Conservation (phyloP, 1,139 yeast genomes). For the Komagataea norvegica region DNA sequence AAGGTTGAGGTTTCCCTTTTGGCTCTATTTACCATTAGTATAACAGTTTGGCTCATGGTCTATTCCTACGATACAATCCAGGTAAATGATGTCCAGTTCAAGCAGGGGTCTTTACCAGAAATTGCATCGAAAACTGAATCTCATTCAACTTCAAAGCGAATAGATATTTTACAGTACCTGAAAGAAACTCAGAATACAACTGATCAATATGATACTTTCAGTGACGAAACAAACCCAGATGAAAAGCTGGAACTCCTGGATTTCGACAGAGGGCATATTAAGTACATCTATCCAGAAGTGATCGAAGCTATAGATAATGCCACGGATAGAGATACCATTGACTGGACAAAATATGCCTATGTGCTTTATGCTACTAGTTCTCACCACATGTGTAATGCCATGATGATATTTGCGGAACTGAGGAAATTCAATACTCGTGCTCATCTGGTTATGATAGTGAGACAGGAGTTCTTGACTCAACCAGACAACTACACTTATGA, state of each 20-base stretch:
- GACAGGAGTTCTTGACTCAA: constrained; percentile 23
- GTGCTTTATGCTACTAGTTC: constrained; percentile 44
- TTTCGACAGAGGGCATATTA: constrained; percentile 19
- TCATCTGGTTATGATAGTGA: constrained; percentile 34
- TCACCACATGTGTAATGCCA: constrained; percentile 39
- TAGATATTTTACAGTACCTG: no score
- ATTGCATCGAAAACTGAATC: no score
- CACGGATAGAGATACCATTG: constrained; percentile 21
- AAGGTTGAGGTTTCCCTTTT: no score
- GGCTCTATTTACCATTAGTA: no score
- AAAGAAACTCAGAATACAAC: no score
- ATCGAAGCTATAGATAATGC: constrained; percentile 17
- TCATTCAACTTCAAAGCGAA: no score
- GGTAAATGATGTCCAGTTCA: no score
- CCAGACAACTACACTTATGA: constrained; percentile 16
- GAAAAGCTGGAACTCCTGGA: constrained; percentile 11
- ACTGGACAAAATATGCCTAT: constrained; percentile 40
- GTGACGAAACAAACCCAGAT: no score
- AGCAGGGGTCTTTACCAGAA: no score
- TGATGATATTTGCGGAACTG: constrained; percentile 38
- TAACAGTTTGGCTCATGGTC: no score
- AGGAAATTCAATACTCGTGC: constrained; percentile 35
- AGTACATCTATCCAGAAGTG: constrained; percentile 19
- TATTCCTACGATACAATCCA: no score
- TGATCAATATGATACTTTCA: no score